Evolutionary conservation across 2,329 filamentous ascomycete species (phyloP).

Genomic region (Beauveria sp.): DNA sequence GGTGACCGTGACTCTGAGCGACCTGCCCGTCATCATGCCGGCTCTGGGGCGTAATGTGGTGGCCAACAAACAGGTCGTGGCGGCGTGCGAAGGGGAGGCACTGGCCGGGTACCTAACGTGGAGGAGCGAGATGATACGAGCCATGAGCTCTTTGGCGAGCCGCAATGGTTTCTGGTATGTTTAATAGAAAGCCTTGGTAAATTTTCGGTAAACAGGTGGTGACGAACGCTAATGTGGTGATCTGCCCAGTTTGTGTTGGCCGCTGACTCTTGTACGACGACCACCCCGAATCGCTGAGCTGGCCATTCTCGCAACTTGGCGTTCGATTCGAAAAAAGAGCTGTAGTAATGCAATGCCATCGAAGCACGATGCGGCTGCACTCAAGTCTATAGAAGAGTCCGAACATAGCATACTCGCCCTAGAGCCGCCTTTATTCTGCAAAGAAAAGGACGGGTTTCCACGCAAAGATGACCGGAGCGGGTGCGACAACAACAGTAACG

Average conservation of each 20-base stretch:
- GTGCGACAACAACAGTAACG: slow-evolving; percentile 34
- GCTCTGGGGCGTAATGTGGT: slow-evolving; percentile 72
- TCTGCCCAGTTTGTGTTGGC: slow-evolving; percentile 60
- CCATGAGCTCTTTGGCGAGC: slow-evolving; percentile 33
- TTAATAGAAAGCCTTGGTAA: no score
- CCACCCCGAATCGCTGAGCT: slow-evolving; percentile 67
- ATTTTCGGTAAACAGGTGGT: no score
- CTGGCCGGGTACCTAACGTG: slow-evolving; percentile 67
- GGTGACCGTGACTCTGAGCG: slow-evolving; percentile 66
- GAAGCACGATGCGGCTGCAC: slow-evolving; percentile 60
- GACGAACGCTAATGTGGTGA: slow-evolving; percentile 9
- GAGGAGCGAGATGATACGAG: slow-evolving; percentile 45
- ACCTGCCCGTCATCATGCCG: slow-evolving; percentile 73
- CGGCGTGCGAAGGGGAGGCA: slow-evolving; percentile 50
- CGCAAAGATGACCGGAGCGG: slow-evolving; percentile 69
- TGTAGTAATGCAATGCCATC: slow-evolving; percentile 57
- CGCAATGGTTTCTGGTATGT: slow-evolving; percentile 44
- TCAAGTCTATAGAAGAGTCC: slow-evolving; percentile 55
- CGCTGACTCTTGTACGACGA: slow-evolving; percentile 82
- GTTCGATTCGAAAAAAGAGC: slow-evolving; percentile 50
- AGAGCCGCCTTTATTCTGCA: slow-evolving; percentile 36
- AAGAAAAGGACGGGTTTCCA: slow-evolving; percentile 54
- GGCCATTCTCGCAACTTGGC: slow-evolving; percentile 62
- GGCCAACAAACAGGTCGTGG: slow-evolving; percentile 52
- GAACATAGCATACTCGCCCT: slow-evolving; percentile 49